phyloP scores from a whole-genome alignment of 331 rosid species.

The Acacia concinna region DNA sequence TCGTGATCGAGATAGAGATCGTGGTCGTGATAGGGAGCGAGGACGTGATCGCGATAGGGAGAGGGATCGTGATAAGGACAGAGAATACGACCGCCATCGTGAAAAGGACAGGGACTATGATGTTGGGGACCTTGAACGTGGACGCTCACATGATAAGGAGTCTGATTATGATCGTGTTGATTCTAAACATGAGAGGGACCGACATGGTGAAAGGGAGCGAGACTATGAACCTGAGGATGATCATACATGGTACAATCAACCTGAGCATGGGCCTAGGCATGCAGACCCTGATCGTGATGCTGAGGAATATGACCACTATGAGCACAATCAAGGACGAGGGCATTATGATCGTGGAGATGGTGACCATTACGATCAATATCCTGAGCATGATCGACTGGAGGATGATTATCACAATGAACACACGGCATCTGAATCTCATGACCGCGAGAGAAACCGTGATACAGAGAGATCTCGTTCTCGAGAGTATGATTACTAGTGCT shows the following conservation, averaged over 20 bases:
- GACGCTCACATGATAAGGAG: slow-evolving; percentile 71
- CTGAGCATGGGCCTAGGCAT: slow-evolving; percentile 61
- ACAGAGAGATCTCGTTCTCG: slow-evolving; percentile 75
- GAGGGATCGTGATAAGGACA: slow-evolving; percentile 34
- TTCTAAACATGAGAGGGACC: slow-evolving; percentile 71
- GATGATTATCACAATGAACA: slow-evolving; percentile 66
- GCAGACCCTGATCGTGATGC: slow-evolving; percentile 65
- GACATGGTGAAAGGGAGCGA: slow-evolving; percentile 56
- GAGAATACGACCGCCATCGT: slow-evolving; percentile 45
- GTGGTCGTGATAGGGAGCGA: slow-evolving; percentile 66
- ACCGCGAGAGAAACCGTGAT: slow-evolving; percentile 64
- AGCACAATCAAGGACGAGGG: slow-evolving; percentile 53
- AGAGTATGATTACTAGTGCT: slow-evolving; percentile 58
- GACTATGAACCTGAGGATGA: slow-evolving; percentile 76
- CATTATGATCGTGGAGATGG: slow-evolving; percentile 62
- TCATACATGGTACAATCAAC: slow-evolving; percentile 63
- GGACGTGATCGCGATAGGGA: slow-evolving; percentile 57
- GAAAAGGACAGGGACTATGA: slow-evolving; percentile 78
- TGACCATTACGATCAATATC: slow-evolving; percentile 62
- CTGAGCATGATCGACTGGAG: slow-evolving; percentile 56
- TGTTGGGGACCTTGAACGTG: slow-evolving; percentile 59
- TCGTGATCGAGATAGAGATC: slow-evolving; percentile 48
- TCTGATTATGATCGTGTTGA: slow-evolving; percentile 66
- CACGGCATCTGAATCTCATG: slow-evolving; percentile 61
- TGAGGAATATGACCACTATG: slow-evolving; percentile 55